A percentile compares a stretch with the other conserved stretches of the same genome.
Evolutionary conservation across 2,329 filamentous ascomycete species (phyloP).

Genomic region (Lasiodiplodia sp.): DNA sequence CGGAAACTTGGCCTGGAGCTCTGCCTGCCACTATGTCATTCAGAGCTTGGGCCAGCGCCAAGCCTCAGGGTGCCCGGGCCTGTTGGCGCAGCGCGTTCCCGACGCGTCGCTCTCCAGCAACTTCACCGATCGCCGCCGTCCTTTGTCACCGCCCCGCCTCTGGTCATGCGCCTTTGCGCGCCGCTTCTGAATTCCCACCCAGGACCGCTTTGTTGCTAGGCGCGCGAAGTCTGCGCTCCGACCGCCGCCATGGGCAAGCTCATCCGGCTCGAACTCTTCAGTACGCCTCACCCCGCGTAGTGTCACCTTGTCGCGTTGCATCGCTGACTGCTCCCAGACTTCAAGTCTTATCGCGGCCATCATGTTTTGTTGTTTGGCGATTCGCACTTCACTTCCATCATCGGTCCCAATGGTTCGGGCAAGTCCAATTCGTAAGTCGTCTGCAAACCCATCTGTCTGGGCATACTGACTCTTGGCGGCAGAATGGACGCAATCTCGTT

Average conservation of each 20-base stretch:
- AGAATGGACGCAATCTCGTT: conserved; percentile 99
- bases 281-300: conserved; percentile 60
- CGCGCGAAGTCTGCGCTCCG: conserved; percentile 14
- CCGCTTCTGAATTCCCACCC: not conserved
- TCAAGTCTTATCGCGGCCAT: conserved; percentile 99
- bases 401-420: conserved; percentile 98
- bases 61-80: conserved; percentile 8
- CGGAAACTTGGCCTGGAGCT: conserved; percentile 23
- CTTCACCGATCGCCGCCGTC: conserved; percentile 13
- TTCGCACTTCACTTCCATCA: conserved; percentile 98
- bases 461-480: conserved; percentile 37
- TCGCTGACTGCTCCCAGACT: conserved; percentile 67
- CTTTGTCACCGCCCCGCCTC: conserved; percentile 3
- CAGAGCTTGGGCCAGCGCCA: conserved; percentile 11
- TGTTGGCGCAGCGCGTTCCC: conserved; percentile 23
- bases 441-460: conserved; percentile 12
- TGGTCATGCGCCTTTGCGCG: conserved; percentile 27
- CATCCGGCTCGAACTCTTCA: conserved; percentile 91
- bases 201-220: not conserved
- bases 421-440: conserved; percentile 93
- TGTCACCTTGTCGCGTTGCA: conserved; percentile 21
- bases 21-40: conserved; percentile 11
- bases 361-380: conserved; percentile 94
- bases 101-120: conserved; percentile 28
- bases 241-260: conserved; percentile 84